phyloP scores from a whole-genome alignment of 1,139 yeast species.

The Sugiyamaella sp. region DNA sequence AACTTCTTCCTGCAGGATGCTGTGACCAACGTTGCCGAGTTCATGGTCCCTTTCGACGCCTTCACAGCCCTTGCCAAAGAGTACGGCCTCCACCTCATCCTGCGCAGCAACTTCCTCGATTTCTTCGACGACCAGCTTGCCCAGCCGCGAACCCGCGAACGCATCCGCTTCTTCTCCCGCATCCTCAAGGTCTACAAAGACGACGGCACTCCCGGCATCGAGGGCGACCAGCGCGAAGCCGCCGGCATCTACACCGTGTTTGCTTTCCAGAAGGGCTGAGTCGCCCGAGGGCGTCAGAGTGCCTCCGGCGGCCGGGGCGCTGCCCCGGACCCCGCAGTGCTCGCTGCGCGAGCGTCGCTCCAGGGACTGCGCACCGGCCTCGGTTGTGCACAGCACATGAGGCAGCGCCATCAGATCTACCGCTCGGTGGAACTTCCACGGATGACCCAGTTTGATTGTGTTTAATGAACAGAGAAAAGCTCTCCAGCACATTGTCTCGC shows the following conservation, averaged over 20 bases:
- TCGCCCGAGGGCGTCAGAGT: no score
- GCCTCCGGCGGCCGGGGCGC: no score
- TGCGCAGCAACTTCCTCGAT: conserved; percentile 77
- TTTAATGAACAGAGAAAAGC: no score
- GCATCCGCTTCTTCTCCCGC: conserved; percentile 49
- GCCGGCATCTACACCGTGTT: conserved; percentile 79
- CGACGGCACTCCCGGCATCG: conserved; percentile 85
- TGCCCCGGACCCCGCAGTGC: no score
- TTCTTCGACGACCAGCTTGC: conserved; percentile 79
- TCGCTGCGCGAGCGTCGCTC: no score
- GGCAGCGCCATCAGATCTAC: no score
- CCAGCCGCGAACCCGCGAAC: conserved; percentile 67
- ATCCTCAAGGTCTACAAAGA: conserved; percentile 50
- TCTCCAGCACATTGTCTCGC: no score
- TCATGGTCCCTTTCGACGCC: conserved; percentile 94
- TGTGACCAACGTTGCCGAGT: conserved; percentile 94
- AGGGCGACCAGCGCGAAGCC: conserved; percentile 91
- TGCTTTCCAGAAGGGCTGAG: conserved; percentile 61
- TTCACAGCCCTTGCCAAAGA: conserved; percentile 83
- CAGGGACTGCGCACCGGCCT: no score
- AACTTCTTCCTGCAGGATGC: conserved; percentile 87
- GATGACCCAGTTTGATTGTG: no score
- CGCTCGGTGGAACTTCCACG: no score
- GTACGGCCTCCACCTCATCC: conserved; percentile 70
- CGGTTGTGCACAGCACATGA: no score